phyloP scores from a whole-genome alignment of 768 basidiomycete species.

The Stropharia rugosoannulata region DNA sequence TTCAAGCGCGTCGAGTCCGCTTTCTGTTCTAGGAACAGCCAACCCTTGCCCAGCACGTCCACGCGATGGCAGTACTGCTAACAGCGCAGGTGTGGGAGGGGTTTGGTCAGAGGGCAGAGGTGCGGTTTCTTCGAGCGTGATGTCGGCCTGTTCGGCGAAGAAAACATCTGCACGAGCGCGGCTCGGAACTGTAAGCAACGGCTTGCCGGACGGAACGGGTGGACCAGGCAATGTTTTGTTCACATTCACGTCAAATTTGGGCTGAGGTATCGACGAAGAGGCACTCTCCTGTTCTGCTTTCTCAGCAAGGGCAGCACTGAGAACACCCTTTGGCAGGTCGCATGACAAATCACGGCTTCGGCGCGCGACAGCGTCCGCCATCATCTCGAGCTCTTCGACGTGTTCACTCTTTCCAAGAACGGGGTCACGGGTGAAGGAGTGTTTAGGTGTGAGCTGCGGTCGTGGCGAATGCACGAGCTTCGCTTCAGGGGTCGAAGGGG shows the following conservation, averaged over 20 bases:
- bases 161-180: conserved; percentile 17
- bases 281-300: conserved; percentile 15
- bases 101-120: conserved; percentile 32
- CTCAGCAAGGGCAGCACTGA: conserved; percentile 2
- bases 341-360: conserved; percentile 34
- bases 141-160: conserved; percentile 10
- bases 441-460: conserved; percentile 67
- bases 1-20: conserved; percentile 74
- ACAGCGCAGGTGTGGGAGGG: conserved; percentile 54
- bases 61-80: conserved; percentile 31
- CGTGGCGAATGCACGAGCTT: conserved; percentile 61
- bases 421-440: conserved; percentile 45
- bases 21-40: conserved; percentile 32
- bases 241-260: conserved; percentile 12
- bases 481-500: conserved; percentile 24
- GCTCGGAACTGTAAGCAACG: conserved; percentile 32
- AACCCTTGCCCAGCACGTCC: conserved; percentile 14
- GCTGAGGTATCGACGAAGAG: not conserved
- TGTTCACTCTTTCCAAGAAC: conserved; percentile 48
- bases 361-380: conserved; percentile 59
- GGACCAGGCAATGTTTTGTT: conserved; percentile 66
- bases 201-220: conserved; percentile 50
- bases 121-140: conserved; percentile 13
- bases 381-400: conserved; percentile 70
- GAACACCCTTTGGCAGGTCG: conserved; percentile 31